phyloP scores from a whole-genome alignment of 805 yeast species.

The Candida namnaoensis region DNA sequence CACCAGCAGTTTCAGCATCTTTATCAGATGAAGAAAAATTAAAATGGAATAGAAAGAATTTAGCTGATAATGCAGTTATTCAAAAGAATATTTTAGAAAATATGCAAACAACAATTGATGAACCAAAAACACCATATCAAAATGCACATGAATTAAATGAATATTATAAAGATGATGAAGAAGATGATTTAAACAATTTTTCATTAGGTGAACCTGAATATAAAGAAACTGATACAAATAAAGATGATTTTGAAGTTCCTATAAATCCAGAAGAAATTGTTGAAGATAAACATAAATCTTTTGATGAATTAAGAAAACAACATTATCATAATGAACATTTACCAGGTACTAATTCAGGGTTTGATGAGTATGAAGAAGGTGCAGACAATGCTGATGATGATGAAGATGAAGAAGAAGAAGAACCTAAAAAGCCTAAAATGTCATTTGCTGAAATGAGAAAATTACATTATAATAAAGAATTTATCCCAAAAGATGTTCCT shows the following conservation, averaged over 20 bases:
- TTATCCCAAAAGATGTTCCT: neutral
- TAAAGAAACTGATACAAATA: conserved; percentile 22
- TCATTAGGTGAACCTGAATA: conserved; percentile 50
- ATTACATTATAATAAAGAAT: neutral
- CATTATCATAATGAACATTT: conserved; percentile 14
- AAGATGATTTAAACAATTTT: conserved; percentile 38
- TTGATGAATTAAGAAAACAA: conserved; percentile 16
- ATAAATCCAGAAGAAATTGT: conserved; percentile 10
- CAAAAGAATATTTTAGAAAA: conserved; percentile 52
- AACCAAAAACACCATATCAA: conserved; percentile 93
- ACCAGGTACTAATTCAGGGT: neutral
- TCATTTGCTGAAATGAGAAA: neutral
- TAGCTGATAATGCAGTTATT: conserved; percentile 49
- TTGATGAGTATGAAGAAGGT: neutral
- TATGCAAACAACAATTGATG: conserved; percentile 61
- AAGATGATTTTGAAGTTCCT: conserved; percentile 6
- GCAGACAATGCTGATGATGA: neutral
- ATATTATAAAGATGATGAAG: conserved; percentile 66
- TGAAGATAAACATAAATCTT: conserved; percentile 43
- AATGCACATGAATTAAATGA: conserved; percentile 79
- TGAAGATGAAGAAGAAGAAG: conserved; percentile 6
- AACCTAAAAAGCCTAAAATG: neutral
- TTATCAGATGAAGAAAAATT: conserved; percentile 29
- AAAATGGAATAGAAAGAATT: conserved; percentile 80
- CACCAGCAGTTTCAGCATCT: conserved; percentile 5